Percentiles rank a stretch among this genome's conserved stretches.
Evolutionary conservation across 176 grass and related monocot genomes (phyloP).

Genomic region (Rhynchospora breviuscula): DNA sequence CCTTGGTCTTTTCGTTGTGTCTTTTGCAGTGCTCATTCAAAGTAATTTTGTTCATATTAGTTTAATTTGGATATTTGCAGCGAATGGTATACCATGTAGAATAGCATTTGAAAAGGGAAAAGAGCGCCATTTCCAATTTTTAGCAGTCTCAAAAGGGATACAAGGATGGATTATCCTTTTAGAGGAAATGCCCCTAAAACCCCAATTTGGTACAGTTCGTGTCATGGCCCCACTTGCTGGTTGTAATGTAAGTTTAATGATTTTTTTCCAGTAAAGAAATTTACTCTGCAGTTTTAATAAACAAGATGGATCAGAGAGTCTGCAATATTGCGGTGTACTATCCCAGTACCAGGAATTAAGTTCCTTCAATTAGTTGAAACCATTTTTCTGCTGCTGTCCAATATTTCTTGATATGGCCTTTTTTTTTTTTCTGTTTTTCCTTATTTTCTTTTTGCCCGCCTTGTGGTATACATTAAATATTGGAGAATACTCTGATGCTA

Average conservation of each 20-base stretch:
- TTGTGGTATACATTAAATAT: background rate
- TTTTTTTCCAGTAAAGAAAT: background rate
- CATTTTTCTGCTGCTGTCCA: too few relatives aligned
- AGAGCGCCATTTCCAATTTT: conserved; percentile 84
- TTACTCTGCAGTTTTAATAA: background rate
- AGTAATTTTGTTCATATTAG: background rate
- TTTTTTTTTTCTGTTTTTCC: background rate
- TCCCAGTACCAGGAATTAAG: too few relatives aligned
- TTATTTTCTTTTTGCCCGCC: background rate
- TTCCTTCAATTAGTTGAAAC: too few relatives aligned
- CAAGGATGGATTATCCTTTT: conserved; percentile 93
- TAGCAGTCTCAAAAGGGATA: conserved; percentile 56
- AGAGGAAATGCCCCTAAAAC: conserved; percentile 77
- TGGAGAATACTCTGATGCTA: background rate
- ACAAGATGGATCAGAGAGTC: background rate
- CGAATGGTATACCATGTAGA: conserved; percentile 69
- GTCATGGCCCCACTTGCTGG: conserved; percentile 80
- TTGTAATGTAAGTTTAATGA: conserved; percentile 71
- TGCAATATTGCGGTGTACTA: background rate
- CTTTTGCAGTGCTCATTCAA: background rate
- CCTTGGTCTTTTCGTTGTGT: background rate
- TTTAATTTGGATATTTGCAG: conserved; percentile 38
- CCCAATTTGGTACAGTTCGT: conserved; percentile 63
- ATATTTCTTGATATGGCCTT: background rate
- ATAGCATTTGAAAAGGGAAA: conserved; percentile 99